Percentiles rank a stretch among this genome's conserved stretches.
These are phyloP conservation scores for Arabis alpina DNA, from an alignment of 345 rosid species.

Conservation along the genomic window DNA sequence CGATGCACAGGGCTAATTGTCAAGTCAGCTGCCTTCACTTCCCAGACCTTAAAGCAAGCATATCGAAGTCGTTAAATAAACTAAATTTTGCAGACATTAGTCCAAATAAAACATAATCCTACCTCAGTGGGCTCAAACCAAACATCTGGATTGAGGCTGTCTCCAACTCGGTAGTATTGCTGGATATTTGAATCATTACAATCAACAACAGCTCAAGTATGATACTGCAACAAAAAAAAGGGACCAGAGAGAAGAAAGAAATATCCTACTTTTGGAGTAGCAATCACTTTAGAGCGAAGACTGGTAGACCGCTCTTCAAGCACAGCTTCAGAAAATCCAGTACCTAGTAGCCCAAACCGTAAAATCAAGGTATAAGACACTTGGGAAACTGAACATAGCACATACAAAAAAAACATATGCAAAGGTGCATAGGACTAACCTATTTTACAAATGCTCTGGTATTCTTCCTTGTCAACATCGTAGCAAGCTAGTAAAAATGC, in stretches of 20 bases:
- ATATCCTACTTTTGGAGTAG: conserved; percentile 70
- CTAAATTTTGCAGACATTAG: background rate
- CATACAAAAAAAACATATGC: conserved; percentile 12
- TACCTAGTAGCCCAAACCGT: conserved; percentile 52
- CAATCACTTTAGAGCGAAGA: conserved; percentile 80
- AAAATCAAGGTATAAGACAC: conserved; percentile 9
- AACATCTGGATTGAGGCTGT: conserved; percentile 77
- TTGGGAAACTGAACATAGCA: conserved; percentile 11
- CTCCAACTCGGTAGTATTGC: conserved; percentile 78
- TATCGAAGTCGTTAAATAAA: background rate
- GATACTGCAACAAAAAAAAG: conserved; percentile 6
- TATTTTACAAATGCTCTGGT: conserved; percentile 92
- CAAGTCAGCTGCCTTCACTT: conserved; percentile 97
- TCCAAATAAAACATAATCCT: conserved; percentile 22
- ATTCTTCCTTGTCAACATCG: conserved; percentile 78
- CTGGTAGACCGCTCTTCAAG: conserved; percentile 86
- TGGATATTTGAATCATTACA: conserved; percentile 41
- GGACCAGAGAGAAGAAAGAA: conserved; percentile 13
- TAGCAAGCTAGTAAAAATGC: conserved; percentile 95
- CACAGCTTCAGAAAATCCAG: conserved; percentile 83
- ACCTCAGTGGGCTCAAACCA: conserved; percentile 97
- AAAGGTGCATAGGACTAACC: conserved; percentile 51
- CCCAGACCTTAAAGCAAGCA: conserved; percentile 75
- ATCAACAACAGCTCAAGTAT: conserved; percentile 12
- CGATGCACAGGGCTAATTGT: conserved; percentile 91